Evolutionary conservation across 2,329 filamentous ascomycete genomes (phyloP).

Genomic region (Exophiala dermatitidis): DNA sequence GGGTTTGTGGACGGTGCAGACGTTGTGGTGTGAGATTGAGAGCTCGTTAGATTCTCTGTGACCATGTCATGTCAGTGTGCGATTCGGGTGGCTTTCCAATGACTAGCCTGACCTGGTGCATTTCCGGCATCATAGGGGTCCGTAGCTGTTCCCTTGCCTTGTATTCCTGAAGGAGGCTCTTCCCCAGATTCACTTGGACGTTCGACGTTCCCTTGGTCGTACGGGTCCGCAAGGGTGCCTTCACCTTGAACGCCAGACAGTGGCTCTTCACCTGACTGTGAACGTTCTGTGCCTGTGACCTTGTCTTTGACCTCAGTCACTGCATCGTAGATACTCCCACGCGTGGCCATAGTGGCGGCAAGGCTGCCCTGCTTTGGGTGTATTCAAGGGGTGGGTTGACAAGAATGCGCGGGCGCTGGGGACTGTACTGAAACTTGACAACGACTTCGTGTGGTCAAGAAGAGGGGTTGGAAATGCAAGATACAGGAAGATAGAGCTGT

Average conservation of each 20-base stretch:
- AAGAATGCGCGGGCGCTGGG: too few species aligned
- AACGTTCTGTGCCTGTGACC: slow-evolving; percentile 3
- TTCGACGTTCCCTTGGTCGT: neutral
- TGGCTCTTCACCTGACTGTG: slow-evolving; percentile 7
- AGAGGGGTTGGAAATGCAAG: neutral
- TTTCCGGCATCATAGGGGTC: slow-evolving; percentile 25
- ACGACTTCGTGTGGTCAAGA: too few species aligned
- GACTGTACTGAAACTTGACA: too few species aligned
- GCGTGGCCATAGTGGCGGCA: neutral
- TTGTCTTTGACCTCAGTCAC: slow-evolving; percentile 6
- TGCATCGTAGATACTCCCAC: slow-evolving; percentile 4
- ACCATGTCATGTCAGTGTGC: neutral
- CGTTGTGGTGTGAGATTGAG: neutral
- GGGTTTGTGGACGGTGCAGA: slow-evolving; percentile 8
- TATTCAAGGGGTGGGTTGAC: neutral
- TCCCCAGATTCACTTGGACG: neutral
- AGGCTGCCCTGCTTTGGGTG: neutral
- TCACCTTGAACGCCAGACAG: neutral
- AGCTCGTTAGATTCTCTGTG: slow-evolving; percentile 4
- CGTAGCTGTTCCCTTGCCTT: slow-evolving; percentile 23
- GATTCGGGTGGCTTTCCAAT: neutral
- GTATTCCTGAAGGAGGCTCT: slow-evolving; percentile 22
- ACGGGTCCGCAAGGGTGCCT: neutral
- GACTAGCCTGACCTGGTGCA: slow-evolving; percentile 15
- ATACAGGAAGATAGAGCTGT: neutral